Evolutionary conservation across 257 asterid species (phyloP).

Genomic region (Cynanchum wilfordii): DNA sequence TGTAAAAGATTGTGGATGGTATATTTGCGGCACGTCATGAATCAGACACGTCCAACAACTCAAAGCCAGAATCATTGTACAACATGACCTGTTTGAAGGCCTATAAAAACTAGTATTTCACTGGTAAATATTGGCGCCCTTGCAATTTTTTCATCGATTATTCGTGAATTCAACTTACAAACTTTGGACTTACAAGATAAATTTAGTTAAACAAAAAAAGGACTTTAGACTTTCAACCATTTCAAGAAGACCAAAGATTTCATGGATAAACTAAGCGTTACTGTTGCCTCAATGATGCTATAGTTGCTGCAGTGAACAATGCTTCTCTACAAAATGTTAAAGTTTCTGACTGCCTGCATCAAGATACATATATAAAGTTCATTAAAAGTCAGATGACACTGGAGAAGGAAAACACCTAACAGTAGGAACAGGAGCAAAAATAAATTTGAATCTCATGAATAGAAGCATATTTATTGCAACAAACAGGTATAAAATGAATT

Average conservation of each 20-base stretch:
- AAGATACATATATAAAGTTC: not conserved
- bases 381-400: conserved; percentile 4
- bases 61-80: not conserved
- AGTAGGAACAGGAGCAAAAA: not conserved
- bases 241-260: no score
- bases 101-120: not conserved
- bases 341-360: conserved; percentile 49
- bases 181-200: not conserved
- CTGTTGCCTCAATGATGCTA: conserved; percentile 26
- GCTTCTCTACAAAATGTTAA: conserved; percentile 50
- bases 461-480: no score
- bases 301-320: conserved; percentile 60
- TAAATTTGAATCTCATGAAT: not conserved
- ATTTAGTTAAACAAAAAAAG: not conserved
- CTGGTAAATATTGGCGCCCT: not conserved
- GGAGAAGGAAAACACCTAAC: not conserved
- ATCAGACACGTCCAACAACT: not conserved
- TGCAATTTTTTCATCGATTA: not conserved
- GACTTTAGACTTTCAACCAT: no score
- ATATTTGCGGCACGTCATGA: not conserved
- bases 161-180: not conserved
- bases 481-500: not conserved
- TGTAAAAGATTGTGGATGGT: not conserved
- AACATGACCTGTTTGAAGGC: not conserved
- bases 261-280: no score